phyloP scores from a whole-genome alignment of 2,329 filamentous ascomycete genomes.

The Gremmenia infestans region DNA sequence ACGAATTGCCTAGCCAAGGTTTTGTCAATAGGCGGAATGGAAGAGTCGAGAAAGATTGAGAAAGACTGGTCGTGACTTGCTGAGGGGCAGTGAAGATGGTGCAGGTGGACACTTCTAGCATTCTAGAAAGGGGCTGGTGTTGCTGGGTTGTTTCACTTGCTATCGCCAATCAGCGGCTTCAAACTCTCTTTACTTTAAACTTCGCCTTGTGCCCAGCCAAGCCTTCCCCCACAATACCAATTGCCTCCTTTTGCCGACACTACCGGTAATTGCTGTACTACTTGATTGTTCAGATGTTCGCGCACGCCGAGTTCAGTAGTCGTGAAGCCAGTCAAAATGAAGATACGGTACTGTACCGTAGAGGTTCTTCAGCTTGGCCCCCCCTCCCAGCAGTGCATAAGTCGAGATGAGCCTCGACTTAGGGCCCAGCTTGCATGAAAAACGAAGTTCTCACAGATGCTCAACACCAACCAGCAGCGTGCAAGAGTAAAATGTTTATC shows the following conservation, averaged over 20 bases:
- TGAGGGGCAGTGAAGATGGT: neutral
- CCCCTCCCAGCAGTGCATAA: neutral
- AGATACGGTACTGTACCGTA: no score
- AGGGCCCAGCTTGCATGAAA: neutral
- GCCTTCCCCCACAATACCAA: neutral
- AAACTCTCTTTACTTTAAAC: neutral
- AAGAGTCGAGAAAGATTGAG: neutral
- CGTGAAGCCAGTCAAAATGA: no score
- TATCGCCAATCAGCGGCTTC: neutral
- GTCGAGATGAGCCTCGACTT: neutral
- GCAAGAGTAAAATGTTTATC: neutral
- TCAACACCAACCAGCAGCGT: neutral
- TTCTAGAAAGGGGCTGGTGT: neutral
- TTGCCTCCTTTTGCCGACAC: neutral
- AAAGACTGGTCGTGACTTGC: neutral
- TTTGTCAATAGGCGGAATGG: neutral
- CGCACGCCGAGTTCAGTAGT: neutral
- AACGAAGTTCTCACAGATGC: no score
- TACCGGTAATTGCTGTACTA: neutral
- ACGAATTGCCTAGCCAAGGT: neutral
- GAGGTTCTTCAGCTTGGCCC: neutral
- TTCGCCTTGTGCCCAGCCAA: neutral
- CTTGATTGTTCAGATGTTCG: neutral
- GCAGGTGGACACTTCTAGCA: neutral
- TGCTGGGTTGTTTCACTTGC: neutral